Evolutionary conservation across 2,329 filamentous ascomycete species (phyloP).

Genomic region (Cylindrodendrum hubeiense): DNA sequence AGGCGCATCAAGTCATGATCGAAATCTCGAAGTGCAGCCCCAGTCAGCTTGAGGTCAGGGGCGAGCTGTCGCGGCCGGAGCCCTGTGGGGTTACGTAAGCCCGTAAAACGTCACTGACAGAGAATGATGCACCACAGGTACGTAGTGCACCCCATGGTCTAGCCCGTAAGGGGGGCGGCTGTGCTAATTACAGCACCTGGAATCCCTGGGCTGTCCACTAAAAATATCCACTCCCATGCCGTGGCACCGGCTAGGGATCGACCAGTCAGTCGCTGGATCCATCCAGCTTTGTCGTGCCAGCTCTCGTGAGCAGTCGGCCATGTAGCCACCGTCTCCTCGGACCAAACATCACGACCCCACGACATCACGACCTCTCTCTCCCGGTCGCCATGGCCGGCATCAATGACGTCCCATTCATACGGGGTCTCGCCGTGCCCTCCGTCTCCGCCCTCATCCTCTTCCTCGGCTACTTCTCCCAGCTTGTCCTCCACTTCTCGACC

Average conservation of each 20-base stretch:
- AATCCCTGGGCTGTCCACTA: conserved; percentile 11
- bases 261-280: conserved; percentile 1
- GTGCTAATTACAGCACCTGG: conserved; percentile 12
- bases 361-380: conserved; percentile 2
- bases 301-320: conserved; percentile 3
- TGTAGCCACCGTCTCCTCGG: conserved; percentile 1
- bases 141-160: neutral
- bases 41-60: conserved; percentile 18
- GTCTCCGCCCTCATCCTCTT: conserved; percentile 76
- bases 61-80: conserved; percentile 20
- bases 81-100: conserved; percentile 24
- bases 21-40: neutral
- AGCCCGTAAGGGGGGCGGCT: neutral
- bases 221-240: conserved; percentile 3
- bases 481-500: conserved; percentile 70
- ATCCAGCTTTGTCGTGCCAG: neutral
- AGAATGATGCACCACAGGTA: neutral
- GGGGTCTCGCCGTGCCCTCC: conserved; percentile 74
- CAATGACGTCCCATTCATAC: conserved; percentile 57
- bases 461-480: conserved; percentile 79
- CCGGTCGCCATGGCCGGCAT: conserved; percentile 54
- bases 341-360: neutral
- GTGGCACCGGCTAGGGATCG: conserved; percentile 10
- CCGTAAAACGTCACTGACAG: neutral
- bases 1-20: conserved; percentile 8